phyloP scores from a whole-genome alignment of 1,139 yeast species.

The Scheffersomyces parashehatae region DNA sequence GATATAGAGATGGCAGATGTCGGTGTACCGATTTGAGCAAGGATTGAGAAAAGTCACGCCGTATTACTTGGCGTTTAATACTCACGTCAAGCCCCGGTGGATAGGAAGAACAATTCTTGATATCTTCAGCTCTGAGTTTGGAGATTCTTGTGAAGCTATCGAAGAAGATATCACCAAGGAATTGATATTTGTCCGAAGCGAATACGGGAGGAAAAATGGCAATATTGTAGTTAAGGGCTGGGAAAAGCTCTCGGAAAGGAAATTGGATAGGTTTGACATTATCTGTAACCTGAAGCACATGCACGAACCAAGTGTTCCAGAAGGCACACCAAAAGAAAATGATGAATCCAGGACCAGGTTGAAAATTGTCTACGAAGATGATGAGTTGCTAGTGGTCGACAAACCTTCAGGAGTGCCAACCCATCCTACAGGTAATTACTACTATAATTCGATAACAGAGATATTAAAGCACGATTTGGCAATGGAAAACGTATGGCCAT shows the following conservation, averaged over 20 bases:
- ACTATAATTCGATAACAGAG: slow-evolving; percentile 62
- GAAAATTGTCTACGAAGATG: slow-evolving; percentile 48
- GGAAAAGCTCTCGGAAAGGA: slow-evolving; percentile 19
- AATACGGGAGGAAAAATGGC: slow-evolving; percentile 26
- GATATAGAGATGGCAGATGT: not conserved
- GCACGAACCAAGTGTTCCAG: slow-evolving; percentile 61
- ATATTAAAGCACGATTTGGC: slow-evolving; percentile 45
- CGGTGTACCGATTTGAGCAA: slow-evolving; percentile 27
- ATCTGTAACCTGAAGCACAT: slow-evolving; percentile 50
- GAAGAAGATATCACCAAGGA: slow-evolving; percentile 25
- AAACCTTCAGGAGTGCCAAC: slow-evolving; percentile 81
- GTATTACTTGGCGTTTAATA: slow-evolving; percentile 38
- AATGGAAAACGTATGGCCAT: slow-evolving; percentile 47
- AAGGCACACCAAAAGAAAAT: slow-evolving; percentile 17
- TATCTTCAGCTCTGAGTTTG: slow-evolving; percentile 46
- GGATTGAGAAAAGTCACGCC: slow-evolving; percentile 50
- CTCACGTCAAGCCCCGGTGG: slow-evolving; percentile 54
- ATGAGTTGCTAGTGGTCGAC: slow-evolving; percentile 56
- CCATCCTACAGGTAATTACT: slow-evolving; percentile 73
- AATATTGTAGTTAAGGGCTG: slow-evolving; percentile 22
- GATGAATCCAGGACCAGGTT: slow-evolving; percentile 18
- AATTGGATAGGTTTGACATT: slow-evolving; percentile 49
- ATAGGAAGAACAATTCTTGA: slow-evolving; percentile 42
- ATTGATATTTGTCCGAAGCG: slow-evolving; percentile 25
- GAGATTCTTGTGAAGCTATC: slow-evolving; percentile 29